Evolutionary conservation across 306 rosid genomes (phyloP), one percentile per base, ranked within the genome.

Genomic region (Corylus avellana): DNA sequence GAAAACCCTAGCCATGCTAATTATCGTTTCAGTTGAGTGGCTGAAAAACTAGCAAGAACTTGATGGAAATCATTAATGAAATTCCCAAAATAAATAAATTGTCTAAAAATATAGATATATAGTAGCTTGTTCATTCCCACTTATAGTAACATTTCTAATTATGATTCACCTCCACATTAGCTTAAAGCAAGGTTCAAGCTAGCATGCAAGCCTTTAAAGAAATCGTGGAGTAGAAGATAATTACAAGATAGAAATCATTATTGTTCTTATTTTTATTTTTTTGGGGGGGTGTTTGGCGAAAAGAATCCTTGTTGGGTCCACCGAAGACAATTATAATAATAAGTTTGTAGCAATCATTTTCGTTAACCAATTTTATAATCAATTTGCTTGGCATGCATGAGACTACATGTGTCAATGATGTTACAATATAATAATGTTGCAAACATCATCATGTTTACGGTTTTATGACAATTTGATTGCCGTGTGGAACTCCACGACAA

Each of bases 141-240:
- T 39, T 39, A 39, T 39, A 3, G 5, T 39, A 39, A 39, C 44
- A 3, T 5, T 39, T 39, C 5, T 39, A 0, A 39, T 39, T 39
- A 39, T 39, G 44, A 39, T 4, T 39, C 44, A 39, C 5, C 44
- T 39, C 44, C 44, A 3, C 44, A 3, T 4, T 25, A 25, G 25
- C 46, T 7, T 35, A 32, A 54, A 63, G 69, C 69, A 69, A 69
- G 54, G 57, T 69, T 44, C 7, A 55, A 18, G 25, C 25, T 22
- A 22, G 69, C 75, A 57, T 70, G n/a, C 2, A 64, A 22, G 32
- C 8, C 70, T 13, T 64, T 14, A 63, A 44, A 57, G n/a, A 55
- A 70, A 55, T 46, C 76, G 35, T 70, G 13, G 57, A 44, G 35
- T 22, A 25, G 7, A 78, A 78, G 68, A 58, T 47, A 78, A 64